Conservation (phyloP, 768 basidiomycete species). For the Leccinum incarnatum region DNA sequence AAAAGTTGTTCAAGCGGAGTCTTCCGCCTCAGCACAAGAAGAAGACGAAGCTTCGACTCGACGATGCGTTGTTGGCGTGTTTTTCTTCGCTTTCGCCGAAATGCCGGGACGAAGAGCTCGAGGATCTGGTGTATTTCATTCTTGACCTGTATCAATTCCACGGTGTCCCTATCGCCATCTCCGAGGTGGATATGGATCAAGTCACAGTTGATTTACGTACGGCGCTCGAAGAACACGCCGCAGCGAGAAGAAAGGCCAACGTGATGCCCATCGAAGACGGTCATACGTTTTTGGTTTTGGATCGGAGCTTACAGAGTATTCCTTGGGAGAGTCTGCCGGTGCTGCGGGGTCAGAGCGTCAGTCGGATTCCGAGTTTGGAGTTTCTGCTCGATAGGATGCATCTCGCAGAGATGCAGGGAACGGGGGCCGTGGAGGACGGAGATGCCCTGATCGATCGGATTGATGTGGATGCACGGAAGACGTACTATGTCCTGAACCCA, state of each 20-base stretch:
- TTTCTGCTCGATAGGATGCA: slow-evolving; percentile 84
- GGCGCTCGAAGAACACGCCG: slow-evolving; percentile 70
- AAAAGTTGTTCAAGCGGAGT: slow-evolving; percentile 70
- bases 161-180: slow-evolving; percentile 81
- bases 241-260: slow-evolving; percentile 33
- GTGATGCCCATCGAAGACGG: slow-evolving; percentile 42
- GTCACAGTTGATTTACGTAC: slow-evolving; percentile 82
- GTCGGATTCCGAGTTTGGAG: slow-evolving; percentile 86
- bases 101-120: slow-evolving; percentile 90
- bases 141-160: slow-evolving; percentile 94
- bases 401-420: slow-evolving; percentile 49
- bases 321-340: slow-evolving; percentile 97
- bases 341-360: slow-evolving; percentile 79
- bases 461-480: slow-evolving; percentile 60
- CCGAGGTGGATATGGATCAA: slow-evolving; percentile 90
- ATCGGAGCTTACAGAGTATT: slow-evolving; percentile 82
- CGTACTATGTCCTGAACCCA: slow-evolving; percentile 88
- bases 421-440: slow-evolving; percentile 4
- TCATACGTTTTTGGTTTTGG: slow-evolving; percentile 86
- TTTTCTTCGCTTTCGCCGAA: slow-evolving; percentile 80
- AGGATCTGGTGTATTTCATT: slow-evolving; percentile 92
- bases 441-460: slow-evolving; percentile 42
- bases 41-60: slow-evolving; percentile 57
- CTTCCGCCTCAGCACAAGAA: slow-evolving; percentile 58
- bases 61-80: slow-evolving; percentile 77